Evolutionary conservation across 2,329 filamentous ascomycete species (phyloP), one percentile per base, ranked within the genome.

Genomic region (Colletotrichum sp.): DNA sequence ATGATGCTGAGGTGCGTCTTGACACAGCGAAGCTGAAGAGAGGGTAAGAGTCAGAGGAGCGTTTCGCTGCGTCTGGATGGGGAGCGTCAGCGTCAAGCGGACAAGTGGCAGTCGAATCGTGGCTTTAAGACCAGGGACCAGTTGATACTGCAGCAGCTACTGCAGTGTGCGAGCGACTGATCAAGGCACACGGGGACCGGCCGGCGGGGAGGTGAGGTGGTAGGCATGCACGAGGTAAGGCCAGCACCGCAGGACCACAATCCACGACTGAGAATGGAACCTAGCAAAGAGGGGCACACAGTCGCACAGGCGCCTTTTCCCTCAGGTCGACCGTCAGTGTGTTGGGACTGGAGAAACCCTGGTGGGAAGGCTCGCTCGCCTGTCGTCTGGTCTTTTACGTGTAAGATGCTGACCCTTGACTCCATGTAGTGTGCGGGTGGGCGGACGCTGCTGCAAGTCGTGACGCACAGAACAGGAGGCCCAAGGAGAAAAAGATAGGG

Each of bases 61-160:
- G 68, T 66, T 24, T 56, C 24, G 65, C 70, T 58, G 64, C 58
- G 28, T 76, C 64, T 60, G 12, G 43, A 76, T 67, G 70, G 65
- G 43, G 43, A 52, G 43, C 43, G 6, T 52, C 43, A 61, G 73
- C 43, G 26, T 66, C 26, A 32, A 72, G 36, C 38, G 70, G 66
- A 64, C 73, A 73, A 65, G 73, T 76, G 73, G 70, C 73, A 76
- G 73, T 73, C 48, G 58, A 65, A 62, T 67, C 69, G 64, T 67
- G 73, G 73, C 69, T 75, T 72, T 55, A 38, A 65, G 64, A 60
- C 58, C 64, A 69, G 64, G 71, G 70, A 43, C 34, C n/a, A 34
- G 65, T 73, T 64, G 58, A 73, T 65, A 62, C 55, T 70, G 67
- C 55, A 70, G 70, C 64, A 58, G 65, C 70, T 68, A 58, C 65